A percentile compares a stretch with the other conserved stretches of the same genome.
phyloP scores from a whole-genome alignment of 768 basidiomycete genomes.

The Ramaria sp. region DNA sequence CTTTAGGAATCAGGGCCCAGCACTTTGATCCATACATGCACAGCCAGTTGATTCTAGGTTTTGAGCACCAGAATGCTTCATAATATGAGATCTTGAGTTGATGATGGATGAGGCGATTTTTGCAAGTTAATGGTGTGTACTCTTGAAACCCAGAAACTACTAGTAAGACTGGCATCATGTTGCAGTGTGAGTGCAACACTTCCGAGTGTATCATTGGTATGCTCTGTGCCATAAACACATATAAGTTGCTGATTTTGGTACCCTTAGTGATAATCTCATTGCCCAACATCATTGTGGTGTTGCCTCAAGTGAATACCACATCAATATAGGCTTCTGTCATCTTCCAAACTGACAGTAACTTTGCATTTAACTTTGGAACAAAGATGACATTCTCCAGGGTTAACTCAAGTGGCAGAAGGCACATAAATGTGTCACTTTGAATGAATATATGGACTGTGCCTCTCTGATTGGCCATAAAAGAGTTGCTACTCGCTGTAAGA shows the following conservation, averaged over 20 bases:
- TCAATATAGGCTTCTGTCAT: neutral
- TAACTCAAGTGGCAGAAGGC: too few species aligned
- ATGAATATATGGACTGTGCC: too few species aligned
- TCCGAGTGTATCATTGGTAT: conserved; percentile 17
- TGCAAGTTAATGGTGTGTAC: neutral
- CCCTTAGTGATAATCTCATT: neutral
- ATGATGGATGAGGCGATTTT: neutral
- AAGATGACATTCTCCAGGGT: too few species aligned
- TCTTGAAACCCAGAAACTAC: conserved; percentile 11
- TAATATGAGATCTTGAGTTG: conserved; percentile 12
- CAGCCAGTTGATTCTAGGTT: conserved; percentile 14
- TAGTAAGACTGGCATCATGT: conserved; percentile 14
- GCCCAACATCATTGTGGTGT: neutral
- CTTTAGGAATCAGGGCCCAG: too few species aligned
- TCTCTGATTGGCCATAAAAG: too few species aligned
- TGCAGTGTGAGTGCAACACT: conserved; percentile 17
- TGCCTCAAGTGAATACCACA: too few species aligned
- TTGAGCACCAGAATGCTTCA: conserved; percentile 15
- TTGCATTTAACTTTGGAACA: too few species aligned
- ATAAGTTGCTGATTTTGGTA: neutral
- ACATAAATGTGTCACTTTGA: too few species aligned
- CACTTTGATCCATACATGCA: too few species aligned
- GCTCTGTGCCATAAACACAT: neutral
- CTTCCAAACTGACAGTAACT: neutral
- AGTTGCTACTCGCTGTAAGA: too few species aligned